These are phyloP conservation scores for Podila verticillata DNA, from an alignment of 192 early-diverging fungal species.

Conservation along the genomic window DNA sequence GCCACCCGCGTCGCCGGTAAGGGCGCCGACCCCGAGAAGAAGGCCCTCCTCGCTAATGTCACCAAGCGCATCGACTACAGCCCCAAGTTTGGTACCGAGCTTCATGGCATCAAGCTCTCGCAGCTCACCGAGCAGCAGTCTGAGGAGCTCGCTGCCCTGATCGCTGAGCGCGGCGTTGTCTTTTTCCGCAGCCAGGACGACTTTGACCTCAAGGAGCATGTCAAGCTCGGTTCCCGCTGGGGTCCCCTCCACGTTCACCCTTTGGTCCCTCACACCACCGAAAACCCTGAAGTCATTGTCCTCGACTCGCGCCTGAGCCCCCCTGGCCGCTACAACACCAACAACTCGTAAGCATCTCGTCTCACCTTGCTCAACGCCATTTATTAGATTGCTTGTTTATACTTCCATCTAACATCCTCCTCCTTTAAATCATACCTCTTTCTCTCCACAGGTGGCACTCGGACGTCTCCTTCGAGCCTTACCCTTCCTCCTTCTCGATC, in stretches of 20 bases:
- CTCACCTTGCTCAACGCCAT: background rate
- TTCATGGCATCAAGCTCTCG: constrained; percentile 66
- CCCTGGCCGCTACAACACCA: constrained; percentile 53
- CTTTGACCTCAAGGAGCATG: constrained; percentile 61
- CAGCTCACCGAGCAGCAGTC: constrained; percentile 68
- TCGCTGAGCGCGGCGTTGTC: constrained; percentile 74
- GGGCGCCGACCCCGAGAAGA: constrained; percentile 63
- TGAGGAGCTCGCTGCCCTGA: constrained; percentile 68
- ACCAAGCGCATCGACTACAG: constrained; percentile 65
- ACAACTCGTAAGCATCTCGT: constrained; percentile 11
- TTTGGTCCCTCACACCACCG: constrained; percentile 21
- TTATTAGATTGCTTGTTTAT: background rate
- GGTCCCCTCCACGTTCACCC: constrained; percentile 51
- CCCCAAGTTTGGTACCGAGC: constrained; percentile 72
- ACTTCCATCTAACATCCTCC: background rate
- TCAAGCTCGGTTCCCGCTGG: constrained; percentile 62
- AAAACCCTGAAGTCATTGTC: constrained; percentile 43
- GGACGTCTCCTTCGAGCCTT: constrained; percentile 65
- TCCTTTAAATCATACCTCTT: background rate
- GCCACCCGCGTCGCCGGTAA: constrained; percentile 51
- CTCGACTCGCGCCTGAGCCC: constrained; percentile 39
- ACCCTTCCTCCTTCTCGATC: constrained; percentile 64
- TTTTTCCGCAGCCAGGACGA: constrained; percentile 75
- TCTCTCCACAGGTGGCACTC: constrained; percentile 54
- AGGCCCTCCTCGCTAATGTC: constrained; percentile 62